Base-by-base conservation (phyloP, 2,329 filamentous ascomycete genomes). In the Ambrosiella cleistominuta region DNA sequence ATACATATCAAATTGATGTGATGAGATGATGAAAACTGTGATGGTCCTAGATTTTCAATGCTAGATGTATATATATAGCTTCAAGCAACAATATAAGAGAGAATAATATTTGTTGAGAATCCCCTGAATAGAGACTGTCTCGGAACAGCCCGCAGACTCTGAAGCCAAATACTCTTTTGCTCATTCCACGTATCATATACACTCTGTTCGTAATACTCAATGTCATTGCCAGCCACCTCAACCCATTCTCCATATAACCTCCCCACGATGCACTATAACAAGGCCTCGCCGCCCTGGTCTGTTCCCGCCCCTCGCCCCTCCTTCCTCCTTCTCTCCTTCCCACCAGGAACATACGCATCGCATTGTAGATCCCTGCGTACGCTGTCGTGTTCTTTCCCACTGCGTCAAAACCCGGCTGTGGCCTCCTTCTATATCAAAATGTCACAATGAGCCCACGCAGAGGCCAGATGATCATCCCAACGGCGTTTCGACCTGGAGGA, bases 321-420 rank as follows among this genome's bases (percentile, higher is more conserved):
- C 27, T 27, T 5, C 27, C 4, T 27, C 27, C 4, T 27, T 3
- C 3, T 27, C 27, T 27, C 27, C 27, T 27, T 27, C 27, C 27
- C 27, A 27, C 27, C 44, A 47, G 44, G 44, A 47, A 47, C 44
- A 13, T 47, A 47, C 15, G 5, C n/a, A 42, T 11, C 40, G 40
- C 40, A 53, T 53, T n/a, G 38, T 17, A 37, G 38, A 54, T 54
- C 51, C 51, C 51, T 39, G 51, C 51, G 13, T 17, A 11, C 51
- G 27, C 36, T 54, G 51, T 54, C 51, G 51, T 54, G 51, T 54
- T 54, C 51, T 38, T 54, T 52, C 50, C 38, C 17, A 50, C 45
- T 12, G 11, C 44, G 17, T 68, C 54, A 67, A 70, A 64, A 68
- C 1, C 66, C 67, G 53, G 67, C 55, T 50, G 15, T 8, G 27